Evolutionary conservation across 2,329 filamentous ascomycete genomes (phyloP), one percentile per base, ranked within the genome.

Genomic region (Xylaria sp.): DNA sequence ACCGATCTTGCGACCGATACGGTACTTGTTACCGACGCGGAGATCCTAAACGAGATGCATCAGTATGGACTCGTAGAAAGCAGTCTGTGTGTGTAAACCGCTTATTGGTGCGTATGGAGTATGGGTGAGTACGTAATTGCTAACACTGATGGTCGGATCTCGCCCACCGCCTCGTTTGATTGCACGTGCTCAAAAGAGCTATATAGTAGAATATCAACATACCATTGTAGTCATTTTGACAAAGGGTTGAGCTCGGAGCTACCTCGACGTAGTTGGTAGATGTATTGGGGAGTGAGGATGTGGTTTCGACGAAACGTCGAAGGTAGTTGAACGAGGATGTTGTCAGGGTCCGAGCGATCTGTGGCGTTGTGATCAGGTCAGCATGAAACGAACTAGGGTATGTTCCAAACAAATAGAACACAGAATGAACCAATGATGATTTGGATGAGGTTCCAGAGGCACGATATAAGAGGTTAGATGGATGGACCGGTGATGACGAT

Each of bases 11-110:
- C 96, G 94, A 82, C 96, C 96, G 83, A 99, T 98, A 78, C 96
- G 94, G 90, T 99, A 99, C 82, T 99, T 98, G 83, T 98, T 98
- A 84, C 96, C 96, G 84, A 99, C 96, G 80, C 96, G 94, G 79
- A 99, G 91, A 90, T 99, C 96, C 95, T 98, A 48, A 2, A 33
- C 12, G 1, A 39, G 9, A 23, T 33, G 20, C 12, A 62, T 76
- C 64, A 77, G 73, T 33, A 71, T 12, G 52, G 3, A 1, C 36
- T 33, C 46, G 36, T 20, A 41, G 6, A 62, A 7, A 15, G n/a
- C 33, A n/a, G 31, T 18, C 9, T 12, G 10, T 10, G 7, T 31
- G 43, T 23, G 23, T 4, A 48, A 25, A 12, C 10, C 15, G 18
- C 18, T 43, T 33, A 20, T 60, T 20, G 23, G 8, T 31, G n/a